Base-by-base conservation (phyloP, 306 rosid species). In the Lathyrus oleraceus region DNA sequence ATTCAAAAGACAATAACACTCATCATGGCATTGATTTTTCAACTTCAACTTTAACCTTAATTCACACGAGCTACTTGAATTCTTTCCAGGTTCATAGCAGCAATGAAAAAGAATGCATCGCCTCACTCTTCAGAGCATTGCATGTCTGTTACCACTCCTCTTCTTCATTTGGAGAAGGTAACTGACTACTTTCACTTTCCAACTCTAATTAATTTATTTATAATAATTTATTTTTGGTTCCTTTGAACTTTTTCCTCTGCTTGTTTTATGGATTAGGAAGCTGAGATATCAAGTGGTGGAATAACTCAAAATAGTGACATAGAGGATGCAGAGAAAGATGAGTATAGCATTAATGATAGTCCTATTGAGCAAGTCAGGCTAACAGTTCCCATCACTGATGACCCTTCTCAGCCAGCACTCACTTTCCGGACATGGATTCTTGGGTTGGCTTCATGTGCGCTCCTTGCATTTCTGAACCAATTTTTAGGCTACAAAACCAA, bases 351-450 rank as follows among this genome's bases (percentile, higher is more conserved):
- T 30, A 49, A 90, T 21, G 91, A 90, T 21, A 51, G 27, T 65
- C 96, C 96, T 8, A 84, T 90, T 28, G 95, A 90, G 79, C 85
- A 90, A 77, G 96, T 90, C 3, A 79, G 94, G 72, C 79, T 90
- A 15, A 90, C 91, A 38, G 98, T 93, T 13, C 77, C 91, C 1
- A 83, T 71, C 30, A 78, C 83, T 0, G 97, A 93, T 23, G 91
- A 93, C 51, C 89, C 98, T 2, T 45, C 78, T 4, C 83, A 72
- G 58, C 90, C 90, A 0, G 83, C 87, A 6, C 75, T 93, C 39
- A 90, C 98, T 70, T 93, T 93, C 19, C 53, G 97, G 12, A 90
- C 98, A 79, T 93, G 97, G 98, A 19, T 86, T 48, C 82, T 93
- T 3, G 98, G 98, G 5, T 0, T 80, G 0, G 5, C 79, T 3